Conservation (phyloP, 1,284 basidiomycete genomes). For the Chondrostereum purpureum region DNA sequence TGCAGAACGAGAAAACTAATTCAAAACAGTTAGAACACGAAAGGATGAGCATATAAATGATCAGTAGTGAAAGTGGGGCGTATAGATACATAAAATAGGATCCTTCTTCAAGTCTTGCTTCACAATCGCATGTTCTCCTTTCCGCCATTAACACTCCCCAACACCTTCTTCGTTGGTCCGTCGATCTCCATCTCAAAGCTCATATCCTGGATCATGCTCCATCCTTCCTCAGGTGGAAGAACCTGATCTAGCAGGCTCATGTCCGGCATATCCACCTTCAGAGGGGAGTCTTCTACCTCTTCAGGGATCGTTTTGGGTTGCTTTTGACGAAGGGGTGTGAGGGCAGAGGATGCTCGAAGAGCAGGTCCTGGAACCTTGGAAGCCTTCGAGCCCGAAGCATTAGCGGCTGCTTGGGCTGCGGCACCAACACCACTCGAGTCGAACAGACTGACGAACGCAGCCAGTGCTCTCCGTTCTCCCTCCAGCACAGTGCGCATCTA, state of each 20-base stretch:
- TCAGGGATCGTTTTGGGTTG: constrained; percentile 18
- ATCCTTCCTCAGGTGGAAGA: constrained; percentile 49
- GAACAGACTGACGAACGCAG: constrained; percentile 72
- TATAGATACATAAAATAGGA: too few species aligned
- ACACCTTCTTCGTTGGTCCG: neutral
- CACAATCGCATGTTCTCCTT: neutral
- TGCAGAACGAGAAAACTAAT: too few species aligned
- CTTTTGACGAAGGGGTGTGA: constrained; percentile 5
- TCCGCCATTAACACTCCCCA: neutral
- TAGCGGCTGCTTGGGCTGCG: constrained; percentile 26
- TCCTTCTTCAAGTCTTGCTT: too few species aligned
- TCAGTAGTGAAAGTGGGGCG: too few species aligned
- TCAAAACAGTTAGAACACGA: too few species aligned
- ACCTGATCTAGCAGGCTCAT: constrained; percentile 58
- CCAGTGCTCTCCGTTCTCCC: constrained; percentile 66
- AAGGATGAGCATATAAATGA: too few species aligned
- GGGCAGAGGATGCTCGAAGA: constrained; percentile 12
- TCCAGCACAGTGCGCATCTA: constrained; percentile 52
- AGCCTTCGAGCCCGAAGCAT: constrained; percentile 30
- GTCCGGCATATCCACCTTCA: constrained; percentile 38
- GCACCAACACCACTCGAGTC: constrained; percentile 56
- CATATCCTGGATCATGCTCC: constrained; percentile 31
- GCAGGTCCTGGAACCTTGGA: constrained; percentile 45
- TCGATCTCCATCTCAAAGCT: constrained; percentile 39
- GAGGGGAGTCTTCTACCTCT: constrained; percentile 36